phyloP scores from a whole-genome alignment of 2,329 filamentous ascomycete genomes.

The Clathrospora elynae region DNA sequence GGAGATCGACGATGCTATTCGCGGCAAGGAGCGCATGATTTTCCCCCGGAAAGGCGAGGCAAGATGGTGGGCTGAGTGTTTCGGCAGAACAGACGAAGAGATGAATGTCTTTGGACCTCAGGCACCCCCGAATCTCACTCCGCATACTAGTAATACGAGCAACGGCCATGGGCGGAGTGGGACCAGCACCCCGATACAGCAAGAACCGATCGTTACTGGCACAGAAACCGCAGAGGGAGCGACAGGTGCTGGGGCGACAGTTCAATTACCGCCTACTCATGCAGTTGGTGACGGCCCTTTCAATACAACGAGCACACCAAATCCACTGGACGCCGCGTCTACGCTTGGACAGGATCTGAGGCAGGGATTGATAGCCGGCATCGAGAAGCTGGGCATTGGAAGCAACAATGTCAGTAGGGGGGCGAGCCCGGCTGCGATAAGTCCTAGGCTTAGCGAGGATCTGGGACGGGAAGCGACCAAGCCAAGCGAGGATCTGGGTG shows the following conservation, averaged over 20 bases:
- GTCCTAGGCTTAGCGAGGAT: constrained; percentile 19
- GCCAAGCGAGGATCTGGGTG: constrained; percentile 14
- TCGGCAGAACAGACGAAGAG: constrained; percentile 83
- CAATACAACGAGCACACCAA: constrained; percentile 13
- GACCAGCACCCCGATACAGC: constrained; percentile 32
- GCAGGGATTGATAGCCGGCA: constrained; percentile 39
- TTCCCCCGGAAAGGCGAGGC: constrained; percentile 78
- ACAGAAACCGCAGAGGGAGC: constrained; percentile 42
- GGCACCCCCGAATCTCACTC: constrained; percentile 30
- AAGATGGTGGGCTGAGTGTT: constrained; percentile 92
- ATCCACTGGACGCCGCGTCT: constrained; percentile 35
- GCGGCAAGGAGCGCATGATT: constrained; percentile 80
- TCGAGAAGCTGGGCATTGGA: constrained; percentile 38
- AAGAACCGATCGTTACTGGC: constrained; percentile 44
- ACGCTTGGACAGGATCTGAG: constrained; percentile 37
- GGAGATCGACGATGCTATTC: constrained; percentile 74
- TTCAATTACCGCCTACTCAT: constrained; percentile 32
- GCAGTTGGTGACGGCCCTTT: constrained; percentile 21
- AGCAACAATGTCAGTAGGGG: constrained; percentile 18
- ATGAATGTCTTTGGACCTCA: constrained; percentile 72
- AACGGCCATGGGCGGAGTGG: constrained; percentile 35
- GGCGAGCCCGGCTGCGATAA: constrained; percentile 23
- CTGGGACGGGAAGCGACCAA: constrained; percentile 14
- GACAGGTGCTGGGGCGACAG: constrained; percentile 38
- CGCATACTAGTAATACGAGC: constrained; percentile 35